Percentiles rank a stretch among this genome's conserved stretches.
These are phyloP conservation scores for Pilobolus umbonatus DNA, from an alignment of 192 early-diverging fungal species.

Conservation along the genomic window DNA sequence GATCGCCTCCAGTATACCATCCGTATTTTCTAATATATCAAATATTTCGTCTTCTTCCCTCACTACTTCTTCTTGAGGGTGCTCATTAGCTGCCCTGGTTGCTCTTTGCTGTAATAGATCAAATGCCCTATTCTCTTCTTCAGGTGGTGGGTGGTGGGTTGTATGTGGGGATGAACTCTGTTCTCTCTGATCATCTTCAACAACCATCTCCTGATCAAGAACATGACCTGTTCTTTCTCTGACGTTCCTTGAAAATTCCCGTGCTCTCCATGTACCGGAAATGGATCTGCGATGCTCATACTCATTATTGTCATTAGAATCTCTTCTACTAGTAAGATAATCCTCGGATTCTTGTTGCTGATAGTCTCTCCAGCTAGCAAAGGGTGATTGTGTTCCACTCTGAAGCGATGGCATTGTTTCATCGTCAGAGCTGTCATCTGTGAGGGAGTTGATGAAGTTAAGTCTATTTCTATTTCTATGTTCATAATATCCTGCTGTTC, in stretches of 20 bases:
- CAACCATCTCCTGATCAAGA: too few relatives aligned
- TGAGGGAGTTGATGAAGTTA: neutral
- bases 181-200: neutral
- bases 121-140: too few relatives aligned
- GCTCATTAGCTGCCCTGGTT: too few relatives aligned
- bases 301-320: neutral
- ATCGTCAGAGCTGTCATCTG: neutral
- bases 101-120: too few relatives aligned
- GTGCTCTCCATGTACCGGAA: neutral
- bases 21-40: conserved; percentile 56
- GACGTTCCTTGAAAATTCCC: too few relatives aligned
- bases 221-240: too few relatives aligned
- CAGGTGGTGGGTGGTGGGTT: neutral
- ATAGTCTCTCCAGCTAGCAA: conserved; percentile 14
- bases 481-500: neutral
- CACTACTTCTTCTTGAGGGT: neutral
- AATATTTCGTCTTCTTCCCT: conserved; percentile 20
- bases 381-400: conserved; percentile 5
- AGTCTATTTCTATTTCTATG: neutral
- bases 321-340: neutral
- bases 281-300: neutral
- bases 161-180: neutral
- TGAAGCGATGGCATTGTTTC: neutral
- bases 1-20: conserved; percentile 76
- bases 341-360: too few relatives aligned